Base-by-base conservation (phyloP, 2,329 filamentous ascomycete genomes). In the Botrytis cinerea region DNA sequence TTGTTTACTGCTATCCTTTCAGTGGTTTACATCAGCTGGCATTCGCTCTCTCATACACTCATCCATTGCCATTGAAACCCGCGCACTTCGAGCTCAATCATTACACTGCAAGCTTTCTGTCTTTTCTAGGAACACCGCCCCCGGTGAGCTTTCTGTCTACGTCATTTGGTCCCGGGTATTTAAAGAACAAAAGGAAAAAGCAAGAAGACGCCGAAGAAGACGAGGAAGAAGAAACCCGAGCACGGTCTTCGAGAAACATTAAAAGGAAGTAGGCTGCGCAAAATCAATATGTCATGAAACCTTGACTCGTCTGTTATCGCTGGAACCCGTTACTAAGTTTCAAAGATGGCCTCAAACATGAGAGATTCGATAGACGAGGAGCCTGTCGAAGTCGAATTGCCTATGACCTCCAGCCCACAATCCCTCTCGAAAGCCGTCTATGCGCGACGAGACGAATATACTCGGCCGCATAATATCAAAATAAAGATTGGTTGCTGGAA, bases 401-500 rank as follows among this genome's bases (percentile, higher is more conserved):
- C 75, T 14, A 64, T 70, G 45, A 77, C 76, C n/a, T 80, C 85
- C 22, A 85, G 84, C 54, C 88, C 87, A 1, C 85, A 87, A 71
- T 90, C 89, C 5, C 86, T 92, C n/a, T 88, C 88, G 63, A 85
- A 85, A 75, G 88, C 89, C 45, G 85, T 98, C 57, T 88, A 91
- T 80, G 90, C 92, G 57, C 89, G 96, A 71, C 89, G 91, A 79
- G 84, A 88, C 67, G 95, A 98, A 81, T 99, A 95, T 81, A 91
- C 92, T 40, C 89, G 90, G 54, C 88, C 90, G 61, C 91, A 91
- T 81, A 88, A 88, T 69, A 89, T 97, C 78, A 91, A 91, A 76
- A 88, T 99, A 82, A 98, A 98, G 83, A 87, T 99, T 70, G 96
- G 95, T 60, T 92, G 93, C 0, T 99, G 96, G 96, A 99, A 99